Base-by-base conservation (phyloP, 768 basidiomycete genomes). In the Neoboletus magnificus region DNA sequence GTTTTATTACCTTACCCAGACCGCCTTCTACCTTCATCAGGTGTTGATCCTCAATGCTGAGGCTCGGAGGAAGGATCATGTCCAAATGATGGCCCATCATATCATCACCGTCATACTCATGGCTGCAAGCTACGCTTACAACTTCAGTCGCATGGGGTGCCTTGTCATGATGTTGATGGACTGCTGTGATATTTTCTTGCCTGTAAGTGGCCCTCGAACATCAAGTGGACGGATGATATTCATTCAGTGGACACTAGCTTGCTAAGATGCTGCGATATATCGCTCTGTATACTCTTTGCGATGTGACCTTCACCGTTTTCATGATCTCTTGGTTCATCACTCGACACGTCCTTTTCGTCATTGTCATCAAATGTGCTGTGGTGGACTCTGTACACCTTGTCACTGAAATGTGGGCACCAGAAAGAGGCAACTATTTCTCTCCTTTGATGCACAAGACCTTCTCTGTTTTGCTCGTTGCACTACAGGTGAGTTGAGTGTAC, bases 71-170 rank as follows among this genome's bases (percentile, higher is more conserved):
- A 93, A 92, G 69, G 97, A 99, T 71, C 93, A 98, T 71, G 76
- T 78, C 63, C 96, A 98, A 73, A 98, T 98, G 96, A 89, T 98
- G 82, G 76, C 86, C 25, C 97, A 99, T 75, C 97, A 99, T 69
- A 68, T 96, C 62, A 88, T 98, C 61, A 96, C 94, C 13, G 80
- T 94, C 57, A 66, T 79, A 47, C 82, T 99, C 58, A 84, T 98
- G 74, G 72, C 78, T 33, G 65, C 77, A 39, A 93, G 91, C 71
- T 98, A 97, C 73, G 79, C 79, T 57, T 83, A 79, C 68, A 88
- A 94, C 72, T 87, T 86, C 68, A 96, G 92, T 10, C 88, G 94
- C 43, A 82, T 95, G 42, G 97, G 97, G 16, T 91, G 88, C 62
- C 76, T 93, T 44, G 85, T 97, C 56, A 87, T 97, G 82, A 80